Evolutionary conservation across 495 filamentous ascomycete species (phyloP), one percentile per base, ranked within the genome.

Genomic region (Umbilicaria muhlenbergii): DNA sequence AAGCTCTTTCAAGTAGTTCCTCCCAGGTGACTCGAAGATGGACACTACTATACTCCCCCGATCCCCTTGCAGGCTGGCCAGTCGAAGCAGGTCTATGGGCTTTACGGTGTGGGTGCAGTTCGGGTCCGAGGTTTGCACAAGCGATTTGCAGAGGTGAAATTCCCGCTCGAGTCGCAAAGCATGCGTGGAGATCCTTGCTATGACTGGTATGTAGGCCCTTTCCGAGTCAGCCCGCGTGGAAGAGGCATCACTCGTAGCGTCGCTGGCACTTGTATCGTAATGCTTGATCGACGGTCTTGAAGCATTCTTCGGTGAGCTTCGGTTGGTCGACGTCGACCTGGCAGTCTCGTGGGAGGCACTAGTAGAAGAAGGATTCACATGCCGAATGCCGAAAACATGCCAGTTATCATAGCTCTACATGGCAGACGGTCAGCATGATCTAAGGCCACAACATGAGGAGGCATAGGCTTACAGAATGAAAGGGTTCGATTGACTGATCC

Each of bases 181-280:
- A 59, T 93, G 84, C 42, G 71, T 78, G 0, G 87, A 93, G 24
- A 93, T 68, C 10, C 83, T 71, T 36, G 84, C 86, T 21, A 92
- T 63, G 12, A 94, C 77, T 3, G 63, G 62, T 10, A 59, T 60
- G 58, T 59, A 71, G 39, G 61, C 47, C 32, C 53, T 52, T 36
- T 72, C 69, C 17, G 61, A 60, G 6, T 69, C 67, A 14, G 50
- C 52, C 39, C 58, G 59, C 3, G 53, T 58, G 1, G 66, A 46
- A 2, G 59, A 64, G 0, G 64, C 34, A 17, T 76, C 71, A 46
- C 70, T 73, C 43, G 65, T 66, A 13, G 62, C 66, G 48, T 74
- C 70, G 47, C 73, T 75, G 14, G 59, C 37, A 45, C 62, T 67
- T 36, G 56, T 62, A 41, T 62, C 55, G 39, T 63, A 55, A 51